These are phyloP conservation scores for Cucurbita moschata DNA, from an alignment of 306 rosid genomes.

Conservation along the genomic window DNA sequence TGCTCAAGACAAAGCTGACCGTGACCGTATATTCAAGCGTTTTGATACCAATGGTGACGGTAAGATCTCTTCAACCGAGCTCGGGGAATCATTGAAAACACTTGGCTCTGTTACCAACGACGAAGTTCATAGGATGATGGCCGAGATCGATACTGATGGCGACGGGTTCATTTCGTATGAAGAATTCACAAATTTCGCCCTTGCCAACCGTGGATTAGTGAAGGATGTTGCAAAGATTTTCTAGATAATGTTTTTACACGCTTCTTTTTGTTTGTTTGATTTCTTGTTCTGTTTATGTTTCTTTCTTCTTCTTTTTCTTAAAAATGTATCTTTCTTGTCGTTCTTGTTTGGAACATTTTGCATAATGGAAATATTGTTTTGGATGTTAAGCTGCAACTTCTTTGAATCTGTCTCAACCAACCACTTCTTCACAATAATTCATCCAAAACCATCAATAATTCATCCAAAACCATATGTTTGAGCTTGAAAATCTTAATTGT, in stretches of 20 bases:
- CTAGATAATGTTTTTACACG: conserved; percentile 1
- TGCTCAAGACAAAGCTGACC: conserved; percentile 30
- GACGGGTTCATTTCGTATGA: conserved; percentile 56
- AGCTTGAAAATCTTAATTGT: not conserved
- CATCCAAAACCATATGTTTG: not conserved
- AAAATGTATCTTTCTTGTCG: conserved; percentile 14
- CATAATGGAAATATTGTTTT: not conserved
- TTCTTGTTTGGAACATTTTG: not conserved
- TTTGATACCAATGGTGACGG: conserved; percentile 62
- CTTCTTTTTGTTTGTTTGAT: not conserved
- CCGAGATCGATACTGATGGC: conserved; percentile 49
- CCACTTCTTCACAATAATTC: not conserved
- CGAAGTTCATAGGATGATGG: conserved; percentile 60
- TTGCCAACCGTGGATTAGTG: conserved; percentile 46
- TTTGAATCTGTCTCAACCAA: not conserved
- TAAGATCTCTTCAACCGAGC: conserved; percentile 49
- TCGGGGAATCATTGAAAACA: conserved; percentile 48
- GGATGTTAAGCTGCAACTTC: conserved; percentile 4
- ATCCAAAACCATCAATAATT: not conserved
- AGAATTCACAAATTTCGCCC: conserved; percentile 46
- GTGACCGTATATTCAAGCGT: conserved; percentile 49
- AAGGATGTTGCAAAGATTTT: conserved; percentile 66
- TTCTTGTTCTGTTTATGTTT: not conserved
- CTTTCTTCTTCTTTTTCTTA: not conserved
- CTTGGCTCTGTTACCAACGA: conserved; percentile 45